Evolutionary conservation across 2,329 filamentous ascomycete genomes (phyloP).

Genomic region (Botrytis pseudocinerea): DNA sequence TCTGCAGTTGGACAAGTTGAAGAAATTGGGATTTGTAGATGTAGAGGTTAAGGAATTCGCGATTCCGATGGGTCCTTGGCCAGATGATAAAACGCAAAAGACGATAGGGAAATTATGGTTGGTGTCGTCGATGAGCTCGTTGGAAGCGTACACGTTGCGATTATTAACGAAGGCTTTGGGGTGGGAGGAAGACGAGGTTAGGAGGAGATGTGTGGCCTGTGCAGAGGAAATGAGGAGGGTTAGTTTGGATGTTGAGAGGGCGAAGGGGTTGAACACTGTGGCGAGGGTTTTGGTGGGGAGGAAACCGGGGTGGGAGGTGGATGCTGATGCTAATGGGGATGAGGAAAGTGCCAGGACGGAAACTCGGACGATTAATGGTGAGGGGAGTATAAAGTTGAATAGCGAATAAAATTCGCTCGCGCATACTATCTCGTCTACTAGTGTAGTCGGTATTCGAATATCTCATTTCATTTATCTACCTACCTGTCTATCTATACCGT

Average conservation of each 20-base stretch:
- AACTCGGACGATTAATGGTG: background rate
- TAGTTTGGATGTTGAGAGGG: conserved; percentile 30
- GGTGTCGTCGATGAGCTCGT: conserved; percentile 29
- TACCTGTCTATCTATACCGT: background rate
- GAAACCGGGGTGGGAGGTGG: conserved; percentile 30
- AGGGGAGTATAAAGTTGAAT: background rate
- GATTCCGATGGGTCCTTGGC: conserved; percentile 42
- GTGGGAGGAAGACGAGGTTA: conserved; percentile 35
- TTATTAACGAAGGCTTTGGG: conserved; percentile 34
- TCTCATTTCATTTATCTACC: background rate
- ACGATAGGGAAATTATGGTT: conserved; percentile 36
- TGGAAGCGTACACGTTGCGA: conserved; percentile 36
- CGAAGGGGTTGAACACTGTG: conserved; percentile 32
- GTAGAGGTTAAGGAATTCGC: conserved; percentile 38
- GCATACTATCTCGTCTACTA: background rate
- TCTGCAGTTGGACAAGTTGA: conserved; percentile 36
- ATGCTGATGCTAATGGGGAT: conserved; percentile 6
- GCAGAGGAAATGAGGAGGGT: conserved; percentile 28
- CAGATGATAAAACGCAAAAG: conserved; percentile 38
- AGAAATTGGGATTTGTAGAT: conserved; percentile 47
- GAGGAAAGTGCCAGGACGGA: background rate
- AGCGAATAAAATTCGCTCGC: background rate
- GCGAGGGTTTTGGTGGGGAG: conserved; percentile 34
- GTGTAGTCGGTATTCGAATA: background rate
- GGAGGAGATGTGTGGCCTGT: conserved; percentile 26